Evolutionary conservation across 176 grass and related monocot species (phyloP).

Genomic region (Bolboschoenus planiculmis): DNA sequence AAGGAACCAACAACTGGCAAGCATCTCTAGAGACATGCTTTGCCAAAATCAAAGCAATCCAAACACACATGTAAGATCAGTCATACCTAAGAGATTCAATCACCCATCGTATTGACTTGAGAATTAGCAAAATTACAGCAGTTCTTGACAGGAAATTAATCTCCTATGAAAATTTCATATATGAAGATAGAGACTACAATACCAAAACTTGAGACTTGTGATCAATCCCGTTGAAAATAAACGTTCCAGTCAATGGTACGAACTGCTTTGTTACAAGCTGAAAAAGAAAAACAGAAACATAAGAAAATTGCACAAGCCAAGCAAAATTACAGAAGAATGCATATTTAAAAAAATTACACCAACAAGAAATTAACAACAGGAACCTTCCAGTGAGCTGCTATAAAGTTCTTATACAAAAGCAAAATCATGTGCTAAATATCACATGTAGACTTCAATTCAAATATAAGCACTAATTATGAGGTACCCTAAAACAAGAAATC

Average conservation of each 20-base stretch:
- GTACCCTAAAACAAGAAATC: not conserved
- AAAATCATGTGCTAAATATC: not conserved
- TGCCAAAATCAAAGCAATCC: not conserved
- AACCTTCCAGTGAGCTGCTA: not conserved
- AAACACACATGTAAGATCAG: not conserved
- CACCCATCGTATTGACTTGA: not conserved
- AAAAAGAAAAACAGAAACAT: conserved; percentile 3
- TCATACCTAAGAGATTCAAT: not conserved
- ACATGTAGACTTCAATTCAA: not conserved
- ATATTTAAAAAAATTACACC: not conserved
- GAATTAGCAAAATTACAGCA: not conserved
- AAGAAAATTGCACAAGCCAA: not conserved
- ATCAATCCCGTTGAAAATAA: conserved; percentile 91
- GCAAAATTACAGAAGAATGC: not conserved
- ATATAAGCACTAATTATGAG: not conserved
- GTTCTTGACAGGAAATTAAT: not conserved
- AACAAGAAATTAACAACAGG: not conserved
- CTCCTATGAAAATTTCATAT: not conserved
- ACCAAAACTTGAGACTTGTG: conserved; percentile 79
- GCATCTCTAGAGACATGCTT: not conserved
- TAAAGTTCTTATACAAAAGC: not conserved
- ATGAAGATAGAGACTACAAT: conserved; percentile 31
- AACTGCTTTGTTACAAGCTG: conserved; percentile 92
- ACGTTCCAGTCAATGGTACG: conserved; percentile 63
- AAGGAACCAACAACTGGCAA: not conserved